Conservation (phyloP, 1,284 basidiomycete genomes). For the Pterula multifida region DNA sequence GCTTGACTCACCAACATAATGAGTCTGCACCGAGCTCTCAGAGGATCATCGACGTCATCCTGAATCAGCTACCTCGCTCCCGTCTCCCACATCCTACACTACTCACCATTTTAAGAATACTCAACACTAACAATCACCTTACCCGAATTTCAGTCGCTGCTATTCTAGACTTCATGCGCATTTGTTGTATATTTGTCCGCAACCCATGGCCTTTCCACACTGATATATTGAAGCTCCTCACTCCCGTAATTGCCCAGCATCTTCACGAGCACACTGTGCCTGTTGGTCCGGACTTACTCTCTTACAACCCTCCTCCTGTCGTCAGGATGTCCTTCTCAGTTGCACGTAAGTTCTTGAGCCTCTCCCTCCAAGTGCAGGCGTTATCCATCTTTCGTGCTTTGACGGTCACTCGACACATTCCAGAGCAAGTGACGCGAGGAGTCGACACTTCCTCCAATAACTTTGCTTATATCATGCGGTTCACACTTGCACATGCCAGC, state of each 20-base stretch:
- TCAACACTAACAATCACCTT: not conserved
- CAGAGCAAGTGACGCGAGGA: slow-evolving; percentile 6
- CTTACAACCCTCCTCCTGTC: not conserved
- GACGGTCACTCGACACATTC: slow-evolving; percentile 25
- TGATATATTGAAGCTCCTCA: not conserved
- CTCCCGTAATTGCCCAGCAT: not conserved
- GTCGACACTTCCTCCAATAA: slow-evolving; percentile 22
- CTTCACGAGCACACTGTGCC: not conserved
- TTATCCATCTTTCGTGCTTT: slow-evolving; percentile 34
- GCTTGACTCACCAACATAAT: not conserved
- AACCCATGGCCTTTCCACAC: not conserved
- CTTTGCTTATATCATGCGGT: slow-evolving; percentile 30
- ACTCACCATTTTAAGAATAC: not conserved
- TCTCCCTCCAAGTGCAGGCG: slow-evolving; percentile 20
- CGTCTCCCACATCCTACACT: not conserved
- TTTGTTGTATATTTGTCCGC: not conserved
- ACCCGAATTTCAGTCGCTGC: not conserved
- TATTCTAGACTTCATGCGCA: not conserved
- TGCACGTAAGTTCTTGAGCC: slow-evolving; percentile 21
- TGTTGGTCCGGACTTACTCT: not conserved
- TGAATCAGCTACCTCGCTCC: not conserved
- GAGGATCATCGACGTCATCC: not conserved
- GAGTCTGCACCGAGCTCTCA: not conserved
- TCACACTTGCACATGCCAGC: slow-evolving; percentile 33
- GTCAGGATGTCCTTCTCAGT: slow-evolving; percentile 14